Base-by-base conservation (phyloP, 176 grass and related monocot species). In the Pontederia paniculata region DNA sequence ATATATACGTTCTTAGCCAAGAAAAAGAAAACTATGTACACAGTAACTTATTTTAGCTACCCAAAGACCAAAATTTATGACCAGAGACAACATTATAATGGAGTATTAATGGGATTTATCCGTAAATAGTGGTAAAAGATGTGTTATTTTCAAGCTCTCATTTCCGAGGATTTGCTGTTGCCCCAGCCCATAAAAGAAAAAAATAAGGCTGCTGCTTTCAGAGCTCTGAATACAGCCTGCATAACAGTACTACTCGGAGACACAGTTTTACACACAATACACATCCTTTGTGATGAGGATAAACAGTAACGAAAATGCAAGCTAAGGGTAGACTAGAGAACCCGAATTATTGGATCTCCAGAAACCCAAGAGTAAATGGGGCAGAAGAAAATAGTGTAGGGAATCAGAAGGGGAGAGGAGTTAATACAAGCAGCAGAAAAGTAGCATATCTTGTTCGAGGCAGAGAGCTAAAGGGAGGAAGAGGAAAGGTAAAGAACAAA, bases 81-180 rank as follows among this genome's bases (percentile, higher is more conserved):
- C 8, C 50, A 9, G 16, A 52, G 50, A 17, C 18, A 52, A 19
- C 20, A 22, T 23, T 56, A 12, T 25, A 23, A 2, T 23, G 0
- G 23, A 14, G 11, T 5, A 56, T 10, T 56, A 56, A 13, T 23
- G 7, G 10, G 10, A 4, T 3, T 14, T n/a, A n/a, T n/a, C 23
- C 3, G 21, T 9, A 50, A 1, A 50, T 23, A 14, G 2, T 23
- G 54, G 12, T 4, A 6, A 10, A 4, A 55, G 0, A 50, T 63
- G n/a, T n/a, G n/a, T 76, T 55, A 46, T 13, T 69, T 68, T 68
- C 46, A 54, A 46, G 58, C 52, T 58, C 57, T 61, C 58, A 50
- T 62, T 77, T 66, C n/a, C 49, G 52, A 50, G 54, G 48, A 70
- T 44, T 57, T 71, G 49, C 55, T 25, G n/a, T 17, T 54, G 2